Evolutionary conservation across 108 stramenopile genomes (phyloP).

Genomic region (Conticribra weissflogii): DNA sequence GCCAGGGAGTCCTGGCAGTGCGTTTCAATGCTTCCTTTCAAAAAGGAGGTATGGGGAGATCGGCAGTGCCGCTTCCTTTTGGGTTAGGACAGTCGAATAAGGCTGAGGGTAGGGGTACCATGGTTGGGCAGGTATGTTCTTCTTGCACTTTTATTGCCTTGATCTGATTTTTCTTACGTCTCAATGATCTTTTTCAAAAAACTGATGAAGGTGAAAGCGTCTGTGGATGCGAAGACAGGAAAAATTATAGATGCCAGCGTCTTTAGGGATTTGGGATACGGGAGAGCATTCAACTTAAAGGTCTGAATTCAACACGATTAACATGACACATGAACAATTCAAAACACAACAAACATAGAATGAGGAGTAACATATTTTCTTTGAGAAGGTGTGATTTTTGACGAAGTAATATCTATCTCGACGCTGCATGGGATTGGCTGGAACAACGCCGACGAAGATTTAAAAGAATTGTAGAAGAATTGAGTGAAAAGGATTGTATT

Average conservation of each 20-base stretch:
- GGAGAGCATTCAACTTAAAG: conserved; percentile 78
- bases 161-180: no score
- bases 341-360: no score
- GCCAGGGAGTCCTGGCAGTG: conserved; percentile 60
- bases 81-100: conserved; percentile 77
- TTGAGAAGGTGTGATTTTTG: no score
- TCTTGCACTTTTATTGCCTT: no score
- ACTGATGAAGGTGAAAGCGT: no score
- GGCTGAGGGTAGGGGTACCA: conserved; percentile 74
- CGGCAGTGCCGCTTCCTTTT: conserved; percentile 70
- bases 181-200: no score
- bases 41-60: conserved; percentile 67
- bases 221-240: conserved; percentile 63
- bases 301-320: conserved; percentile 8
- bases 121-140: conserved; percentile 93
- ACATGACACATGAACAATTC: neutral
- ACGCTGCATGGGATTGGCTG: no score
- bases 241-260: conserved; percentile 68
- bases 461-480: no score
- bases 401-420: no score
- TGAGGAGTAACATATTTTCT: no score
- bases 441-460: no score
- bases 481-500: no score
- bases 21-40: conserved; percentile 85
- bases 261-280: conserved; percentile 92